Conservation (phyloP, 352 stramenopile species). For the Phytopythium helicoides region DNA sequence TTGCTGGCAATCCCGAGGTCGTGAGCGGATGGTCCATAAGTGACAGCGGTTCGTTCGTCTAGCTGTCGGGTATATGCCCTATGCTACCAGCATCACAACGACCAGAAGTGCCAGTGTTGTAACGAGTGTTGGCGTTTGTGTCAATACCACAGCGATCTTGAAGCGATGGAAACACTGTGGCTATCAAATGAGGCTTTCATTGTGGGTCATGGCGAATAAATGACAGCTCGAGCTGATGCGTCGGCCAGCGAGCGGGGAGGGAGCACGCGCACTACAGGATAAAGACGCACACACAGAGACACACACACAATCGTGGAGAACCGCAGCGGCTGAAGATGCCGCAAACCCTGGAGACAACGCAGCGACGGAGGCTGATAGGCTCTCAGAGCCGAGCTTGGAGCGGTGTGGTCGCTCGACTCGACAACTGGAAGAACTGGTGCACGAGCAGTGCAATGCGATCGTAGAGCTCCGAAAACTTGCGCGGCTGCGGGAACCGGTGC, state of each 20-base stretch:
- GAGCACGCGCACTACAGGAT: neutral
- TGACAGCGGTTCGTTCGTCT: no score
- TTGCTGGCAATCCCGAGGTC: no score
- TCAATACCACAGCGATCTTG: slow-evolving; percentile 1
- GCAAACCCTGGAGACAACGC: no score
- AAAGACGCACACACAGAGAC: neutral
- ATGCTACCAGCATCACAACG: no score
- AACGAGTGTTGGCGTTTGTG: no score
- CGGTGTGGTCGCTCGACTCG: slow-evolving; percentile 1
- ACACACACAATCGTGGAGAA: neutral
- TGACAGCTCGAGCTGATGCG: no score
- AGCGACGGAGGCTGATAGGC: neutral
- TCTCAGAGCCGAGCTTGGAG: slow-evolving; percentile 2
- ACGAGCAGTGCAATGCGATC: slow-evolving; percentile 16
- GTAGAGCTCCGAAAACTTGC: slow-evolving; percentile 22
- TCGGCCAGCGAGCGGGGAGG: no score
- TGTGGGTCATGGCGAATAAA: slow-evolving; percentile 1
- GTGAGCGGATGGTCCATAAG: no score
- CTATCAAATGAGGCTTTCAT: no score
- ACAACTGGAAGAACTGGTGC: slow-evolving; percentile 21
- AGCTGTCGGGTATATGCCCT: no score
- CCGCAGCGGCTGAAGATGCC: no score
- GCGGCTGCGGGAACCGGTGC: slow-evolving; percentile 40
- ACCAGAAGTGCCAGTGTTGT: no score
- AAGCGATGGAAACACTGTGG: neutral